Conservation (phyloP, 2,329 filamentous ascomycete species). For the Westerdykella sp. region DNA sequence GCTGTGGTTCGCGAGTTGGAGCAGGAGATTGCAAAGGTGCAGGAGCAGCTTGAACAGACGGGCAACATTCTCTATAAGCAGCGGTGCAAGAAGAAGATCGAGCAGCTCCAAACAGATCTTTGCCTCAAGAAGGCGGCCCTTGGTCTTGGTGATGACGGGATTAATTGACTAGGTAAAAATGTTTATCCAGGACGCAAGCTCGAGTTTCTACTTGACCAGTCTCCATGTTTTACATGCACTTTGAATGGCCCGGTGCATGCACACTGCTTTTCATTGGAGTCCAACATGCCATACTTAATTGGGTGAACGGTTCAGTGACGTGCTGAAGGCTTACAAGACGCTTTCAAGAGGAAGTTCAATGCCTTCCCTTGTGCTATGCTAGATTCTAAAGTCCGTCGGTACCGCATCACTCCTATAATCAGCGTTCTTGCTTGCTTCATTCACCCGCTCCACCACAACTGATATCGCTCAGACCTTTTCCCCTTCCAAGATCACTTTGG, state of each 20-base stretch:
- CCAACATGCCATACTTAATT: no score
- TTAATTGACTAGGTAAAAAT: background rate
- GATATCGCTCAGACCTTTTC: constrained; percentile 34
- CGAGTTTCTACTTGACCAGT: no score
- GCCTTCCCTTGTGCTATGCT: no score
- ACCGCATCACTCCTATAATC: background rate
- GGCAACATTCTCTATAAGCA: constrained; percentile 46
- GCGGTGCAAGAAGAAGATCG: constrained; percentile 45
- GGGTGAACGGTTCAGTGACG: no score
- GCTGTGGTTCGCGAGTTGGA: constrained; percentile 53
- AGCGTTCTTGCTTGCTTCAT: background rate
- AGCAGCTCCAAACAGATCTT: constrained; percentile 43
- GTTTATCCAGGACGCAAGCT: no score
- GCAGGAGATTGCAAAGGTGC: constrained; percentile 42
- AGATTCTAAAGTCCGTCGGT: background rate
- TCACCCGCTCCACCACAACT: no score
- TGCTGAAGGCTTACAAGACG: no score
- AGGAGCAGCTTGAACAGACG: constrained; percentile 39
- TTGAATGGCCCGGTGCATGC: no score
- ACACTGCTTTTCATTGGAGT: no score
- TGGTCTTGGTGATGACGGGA: constrained; percentile 19
- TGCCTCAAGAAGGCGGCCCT: constrained; percentile 45
- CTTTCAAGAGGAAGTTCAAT: no score
- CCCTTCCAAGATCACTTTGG: constrained; percentile 64
- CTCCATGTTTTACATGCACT: no score